Evolutionary conservation across 352 stramenopile species (phyloP).

Genomic region (Pythium coloratum): DNA sequence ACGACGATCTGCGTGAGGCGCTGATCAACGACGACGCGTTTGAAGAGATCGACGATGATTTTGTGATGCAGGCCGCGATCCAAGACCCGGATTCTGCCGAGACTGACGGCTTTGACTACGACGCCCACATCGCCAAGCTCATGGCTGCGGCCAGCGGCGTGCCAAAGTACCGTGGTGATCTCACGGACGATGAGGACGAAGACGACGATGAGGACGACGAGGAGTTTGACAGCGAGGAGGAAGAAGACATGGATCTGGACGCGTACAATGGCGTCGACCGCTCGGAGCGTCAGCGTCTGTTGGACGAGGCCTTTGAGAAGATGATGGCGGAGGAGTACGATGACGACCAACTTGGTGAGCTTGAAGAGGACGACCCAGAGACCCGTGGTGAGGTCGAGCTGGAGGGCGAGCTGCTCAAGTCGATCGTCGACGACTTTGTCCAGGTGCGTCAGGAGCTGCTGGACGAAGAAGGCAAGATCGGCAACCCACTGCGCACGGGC

Average conservation of each 20-base stretch:
- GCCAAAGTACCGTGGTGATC: conserved; percentile 59
- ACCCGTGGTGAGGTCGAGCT: conserved; percentile 68
- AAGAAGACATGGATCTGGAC: conserved; percentile 45
- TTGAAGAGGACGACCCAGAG: conserved; percentile 77
- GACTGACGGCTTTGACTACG: conserved; percentile 88
- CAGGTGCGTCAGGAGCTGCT: conserved; percentile 70
- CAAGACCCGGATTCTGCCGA: conserved; percentile 40
- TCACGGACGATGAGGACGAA: conserved; percentile 70
- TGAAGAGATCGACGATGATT: conserved; percentile 92
- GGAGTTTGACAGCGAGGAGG: conserved; percentile 77
- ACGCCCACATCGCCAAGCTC: conserved; percentile 91
- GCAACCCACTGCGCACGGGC: conserved; percentile 66
- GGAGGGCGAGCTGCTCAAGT: conserved; percentile 62
- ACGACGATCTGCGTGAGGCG: conserved; percentile 80
- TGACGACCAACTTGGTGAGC: conserved; percentile 72
- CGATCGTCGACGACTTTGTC: conserved; percentile 77
- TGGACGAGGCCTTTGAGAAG: conserved; percentile 90
- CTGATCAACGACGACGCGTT: conserved; percentile 84
- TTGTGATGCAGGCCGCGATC: conserved; percentile 77
- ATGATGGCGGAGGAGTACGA: conserved; percentile 83
- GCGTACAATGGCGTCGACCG: conserved; percentile 41
- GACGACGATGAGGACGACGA: conserved; percentile 44
- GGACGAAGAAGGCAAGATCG: conserved; percentile 73
- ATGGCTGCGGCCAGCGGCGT: conserved; percentile 86
- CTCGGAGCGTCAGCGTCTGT: conserved; percentile 78